phyloP scores from a whole-genome alignment of 352 stramenopile species.

The Poterioochromonas sp. region DNA sequence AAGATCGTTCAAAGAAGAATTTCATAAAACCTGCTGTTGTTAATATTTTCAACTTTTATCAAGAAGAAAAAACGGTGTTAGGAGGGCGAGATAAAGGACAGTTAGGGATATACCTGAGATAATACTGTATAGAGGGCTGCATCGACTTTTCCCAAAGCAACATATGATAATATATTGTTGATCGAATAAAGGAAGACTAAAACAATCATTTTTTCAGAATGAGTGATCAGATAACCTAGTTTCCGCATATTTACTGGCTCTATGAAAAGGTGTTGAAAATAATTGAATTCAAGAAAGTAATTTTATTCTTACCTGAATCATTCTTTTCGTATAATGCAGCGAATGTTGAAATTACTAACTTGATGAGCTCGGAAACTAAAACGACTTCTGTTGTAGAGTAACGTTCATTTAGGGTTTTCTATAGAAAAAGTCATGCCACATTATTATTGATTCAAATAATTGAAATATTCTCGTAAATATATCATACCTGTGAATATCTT shows the following conservation, averaged over 20 bases:
- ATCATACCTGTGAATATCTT: slow-evolving; percentile 13
- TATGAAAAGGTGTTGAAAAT: not conserved
- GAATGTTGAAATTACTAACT: slow-evolving; percentile 52
- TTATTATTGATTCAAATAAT: not conserved
- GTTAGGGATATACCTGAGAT: slow-evolving; percentile 37
- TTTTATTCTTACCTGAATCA: too few species aligned
- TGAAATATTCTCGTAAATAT: not conserved
- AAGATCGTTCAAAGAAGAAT: slow-evolving; percentile 51
- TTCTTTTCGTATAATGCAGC: slow-evolving; percentile 44
- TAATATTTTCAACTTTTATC: slow-evolving; percentile 60
- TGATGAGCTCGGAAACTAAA: slow-evolving; percentile 54
- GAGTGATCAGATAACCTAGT: slow-evolving; percentile 45
- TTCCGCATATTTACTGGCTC: too few species aligned
- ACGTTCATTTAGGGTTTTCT: not conserved
- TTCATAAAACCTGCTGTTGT: slow-evolving; percentile 59
- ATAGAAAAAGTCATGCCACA: not conserved
- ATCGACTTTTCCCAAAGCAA: slow-evolving; percentile 53
- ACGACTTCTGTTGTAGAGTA: slow-evolving; percentile 49
- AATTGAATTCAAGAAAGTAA: too few species aligned
- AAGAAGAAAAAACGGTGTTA: not conserved
- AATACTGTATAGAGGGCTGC: slow-evolving; percentile 59
- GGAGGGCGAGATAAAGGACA: not conserved
- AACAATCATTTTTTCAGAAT: slow-evolving; percentile 57
- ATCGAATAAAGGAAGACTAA: slow-evolving; percentile 56
- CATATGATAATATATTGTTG: slow-evolving; percentile 60